These are phyloP conservation scores for Fusarium abutilonis DNA, from an alignment of 2,329 filamentous ascomycete genomes.

Conservation along the genomic window DNA sequence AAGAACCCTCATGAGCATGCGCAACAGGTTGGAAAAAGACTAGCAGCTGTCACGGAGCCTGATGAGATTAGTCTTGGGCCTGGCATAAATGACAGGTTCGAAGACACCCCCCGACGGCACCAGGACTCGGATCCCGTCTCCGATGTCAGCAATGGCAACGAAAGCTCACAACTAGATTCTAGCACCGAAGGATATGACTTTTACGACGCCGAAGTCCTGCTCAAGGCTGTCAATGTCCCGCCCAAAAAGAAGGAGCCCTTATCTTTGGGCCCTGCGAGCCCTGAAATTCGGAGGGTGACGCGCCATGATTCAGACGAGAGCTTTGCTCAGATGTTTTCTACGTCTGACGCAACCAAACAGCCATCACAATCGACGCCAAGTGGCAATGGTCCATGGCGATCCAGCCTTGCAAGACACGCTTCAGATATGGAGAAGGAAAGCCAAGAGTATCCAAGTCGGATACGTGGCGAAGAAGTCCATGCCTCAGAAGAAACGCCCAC, in stretches of 20 bases:
- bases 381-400: slow-evolving; percentile 39
- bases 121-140: slow-evolving; percentile 63
- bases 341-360: slow-evolving; percentile 59
- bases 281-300: slow-evolving; percentile 39
- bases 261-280: slow-evolving; percentile 44
- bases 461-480: slow-evolving; percentile 54
- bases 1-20: slow-evolving; percentile 45
- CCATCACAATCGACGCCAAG: slow-evolving; percentile 21
- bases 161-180: slow-evolving; percentile 55
- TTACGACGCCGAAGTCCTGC: slow-evolving; percentile 67
- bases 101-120: slow-evolving; percentile 54
- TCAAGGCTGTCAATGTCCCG: slow-evolving; percentile 63
- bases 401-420: slow-evolving; percentile 44
- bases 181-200: slow-evolving; percentile 73
- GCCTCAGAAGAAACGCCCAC: slow-evolving; percentile 24
- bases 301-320: slow-evolving; percentile 69
- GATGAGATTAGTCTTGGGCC: slow-evolving; percentile 63
- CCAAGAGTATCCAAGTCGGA: slow-evolving; percentile 57
- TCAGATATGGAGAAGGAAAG: slow-evolving; percentile 46
- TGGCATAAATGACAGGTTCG: slow-evolving; percentile 52
- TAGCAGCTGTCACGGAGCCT: slow-evolving; percentile 62
- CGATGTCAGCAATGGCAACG: slow-evolving; percentile 61
- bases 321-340: slow-evolving; percentile 67
- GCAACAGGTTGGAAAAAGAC: slow-evolving; percentile 50
- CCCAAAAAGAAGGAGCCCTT: slow-evolving; percentile 54